Percentiles rank a stretch among this genome's conserved stretches.
phyloP scores from a whole-genome alignment of 768 basidiomycete species.

The Agrocybe chaxingu region DNA sequence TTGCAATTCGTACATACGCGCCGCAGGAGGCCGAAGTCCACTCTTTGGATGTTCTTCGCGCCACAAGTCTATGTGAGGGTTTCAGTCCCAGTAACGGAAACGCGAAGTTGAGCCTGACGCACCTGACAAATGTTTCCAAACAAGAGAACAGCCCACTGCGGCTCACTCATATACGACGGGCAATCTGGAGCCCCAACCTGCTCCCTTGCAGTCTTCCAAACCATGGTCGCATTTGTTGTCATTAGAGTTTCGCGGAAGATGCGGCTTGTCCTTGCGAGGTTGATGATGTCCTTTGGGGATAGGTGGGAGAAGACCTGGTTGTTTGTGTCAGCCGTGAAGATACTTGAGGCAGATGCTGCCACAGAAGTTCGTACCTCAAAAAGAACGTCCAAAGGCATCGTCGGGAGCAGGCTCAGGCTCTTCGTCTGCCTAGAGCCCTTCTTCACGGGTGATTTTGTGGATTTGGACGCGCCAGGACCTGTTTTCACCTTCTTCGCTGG shows the following conservation, averaged over 20 bases:
- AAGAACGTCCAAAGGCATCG: constrained; percentile 24
- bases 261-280: constrained; percentile 21
- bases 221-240: constrained; percentile 7
- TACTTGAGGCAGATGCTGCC: neutral
- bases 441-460: neutral
- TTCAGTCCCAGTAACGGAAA: neutral
- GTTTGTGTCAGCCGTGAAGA: neutral
- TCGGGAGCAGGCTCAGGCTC: constrained; percentile 13
- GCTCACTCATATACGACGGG: constrained; percentile 22
- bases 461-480: neutral
- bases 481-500: constrained; percentile 4
- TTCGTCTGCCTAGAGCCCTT: constrained; percentile 1
- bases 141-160: constrained; percentile 22
- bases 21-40: constrained; percentile 24
- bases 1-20: constrained; percentile 25
- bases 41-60: constrained; percentile 10
- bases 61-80: constrained; percentile 14
- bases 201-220: constrained; percentile 23
- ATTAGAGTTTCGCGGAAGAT: constrained; percentile 16
- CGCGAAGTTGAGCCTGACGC: neutral
- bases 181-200: constrained; percentile 15
- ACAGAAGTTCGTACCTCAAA: constrained; percentile 12
- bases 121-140: constrained; percentile 19
- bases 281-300: constrained; percentile 21
- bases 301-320: constrained; percentile 21